Conservation (phyloP, 2,329 filamentous ascomycete species). For the Colletotrichum sublineola region DNA sequence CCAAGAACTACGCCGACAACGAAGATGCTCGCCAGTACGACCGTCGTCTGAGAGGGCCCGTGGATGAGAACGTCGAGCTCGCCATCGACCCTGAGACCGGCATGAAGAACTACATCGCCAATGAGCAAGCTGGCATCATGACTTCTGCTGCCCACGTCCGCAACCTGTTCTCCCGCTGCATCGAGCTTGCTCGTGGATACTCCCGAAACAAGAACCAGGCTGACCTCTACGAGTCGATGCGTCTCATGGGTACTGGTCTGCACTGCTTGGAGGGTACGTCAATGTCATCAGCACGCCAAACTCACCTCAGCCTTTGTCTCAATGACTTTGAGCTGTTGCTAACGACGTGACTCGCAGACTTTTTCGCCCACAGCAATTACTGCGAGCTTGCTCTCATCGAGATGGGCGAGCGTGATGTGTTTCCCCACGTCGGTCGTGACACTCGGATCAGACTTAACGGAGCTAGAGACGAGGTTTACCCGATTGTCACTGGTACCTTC, state of each 20-base stretch:
- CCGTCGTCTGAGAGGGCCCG: slow-evolving; percentile 80
- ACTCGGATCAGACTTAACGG: slow-evolving; percentile 80
- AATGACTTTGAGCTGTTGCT: slow-evolving; percentile 23
- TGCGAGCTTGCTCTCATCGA: slow-evolving; percentile 89
- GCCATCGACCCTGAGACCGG: slow-evolving; percentile 81
- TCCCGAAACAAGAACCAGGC: slow-evolving; percentile 73
- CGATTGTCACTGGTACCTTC: slow-evolving; percentile 91
- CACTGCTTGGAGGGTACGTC: slow-evolving; percentile 84
- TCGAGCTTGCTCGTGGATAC: slow-evolving; percentile 85
- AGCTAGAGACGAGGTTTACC: slow-evolving; percentile 77
- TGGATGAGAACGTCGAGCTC: slow-evolving; percentile 84
- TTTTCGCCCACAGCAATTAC: slow-evolving; percentile 94
- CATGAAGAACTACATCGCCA: slow-evolving; percentile 95
- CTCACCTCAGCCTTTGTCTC: background rate
- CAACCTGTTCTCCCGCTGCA: slow-evolving; percentile 78
- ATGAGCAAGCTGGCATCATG: slow-evolving; percentile 82
- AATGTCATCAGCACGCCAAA: background rate
- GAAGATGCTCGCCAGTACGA: slow-evolving; percentile 88
- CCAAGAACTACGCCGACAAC: slow-evolving; percentile 86
- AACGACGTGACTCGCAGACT: slow-evolving; percentile 67
- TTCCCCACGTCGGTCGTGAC: slow-evolving; percentile 85
- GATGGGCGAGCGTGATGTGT: slow-evolving; percentile 83
- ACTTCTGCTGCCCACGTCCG: slow-evolving; percentile 85
- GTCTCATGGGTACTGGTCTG: slow-evolving; percentile 86
- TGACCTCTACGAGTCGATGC: slow-evolving; percentile 89